Conservation (phyloP, 805 yeast genomes). For the Kodamaea restingae region DNA sequence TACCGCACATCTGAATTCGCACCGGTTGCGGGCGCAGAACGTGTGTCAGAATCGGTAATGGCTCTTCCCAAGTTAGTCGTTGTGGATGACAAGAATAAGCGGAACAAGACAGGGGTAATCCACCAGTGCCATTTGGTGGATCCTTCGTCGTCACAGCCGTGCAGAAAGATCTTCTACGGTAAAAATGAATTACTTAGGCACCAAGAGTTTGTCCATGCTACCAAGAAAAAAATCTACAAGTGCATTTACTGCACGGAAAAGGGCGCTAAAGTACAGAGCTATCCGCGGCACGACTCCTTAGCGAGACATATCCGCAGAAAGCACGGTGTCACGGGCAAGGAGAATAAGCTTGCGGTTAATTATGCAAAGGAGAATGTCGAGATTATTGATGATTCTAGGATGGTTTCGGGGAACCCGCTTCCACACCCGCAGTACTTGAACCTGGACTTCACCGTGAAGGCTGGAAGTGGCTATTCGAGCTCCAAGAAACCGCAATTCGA, state of each 20-base stretch:
- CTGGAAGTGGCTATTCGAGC: conserved; percentile 25
- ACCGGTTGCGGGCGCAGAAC: conserved; percentile 2
- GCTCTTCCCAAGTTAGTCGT: conserved; percentile 8
- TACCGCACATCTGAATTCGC: not conserved
- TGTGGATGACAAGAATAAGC: conserved; percentile 14
- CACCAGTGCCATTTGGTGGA: conserved; percentile 41
- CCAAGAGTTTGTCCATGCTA: conserved; percentile 45
- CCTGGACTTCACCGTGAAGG: conserved; percentile 26
- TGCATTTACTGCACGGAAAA: conserved; percentile 37
- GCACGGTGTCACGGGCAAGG: conserved; percentile 43
- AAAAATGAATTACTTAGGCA: conserved; percentile 41
- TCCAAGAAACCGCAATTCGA: conserved; percentile 1
- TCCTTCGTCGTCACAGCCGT: conserved; percentile 28
- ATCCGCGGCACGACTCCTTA: conserved; percentile 42
- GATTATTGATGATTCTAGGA: conserved; percentile 28
- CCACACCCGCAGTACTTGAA: conserved; percentile 31
- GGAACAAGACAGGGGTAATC: conserved; percentile 24
- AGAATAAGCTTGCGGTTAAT: conserved; percentile 41
- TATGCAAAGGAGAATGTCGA: conserved; percentile 42
- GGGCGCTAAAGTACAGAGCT: conserved; percentile 36
- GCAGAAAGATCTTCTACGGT: conserved; percentile 41
- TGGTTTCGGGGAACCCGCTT: conserved; percentile 18
- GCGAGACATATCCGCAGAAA: conserved; percentile 42
- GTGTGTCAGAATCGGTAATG: conserved; percentile 5
- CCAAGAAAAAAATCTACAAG: conserved; percentile 38